Evolutionary conservation across 2,329 filamentous ascomycete genomes (phyloP).

Genomic region (Aspergillus thermomutatus): DNA sequence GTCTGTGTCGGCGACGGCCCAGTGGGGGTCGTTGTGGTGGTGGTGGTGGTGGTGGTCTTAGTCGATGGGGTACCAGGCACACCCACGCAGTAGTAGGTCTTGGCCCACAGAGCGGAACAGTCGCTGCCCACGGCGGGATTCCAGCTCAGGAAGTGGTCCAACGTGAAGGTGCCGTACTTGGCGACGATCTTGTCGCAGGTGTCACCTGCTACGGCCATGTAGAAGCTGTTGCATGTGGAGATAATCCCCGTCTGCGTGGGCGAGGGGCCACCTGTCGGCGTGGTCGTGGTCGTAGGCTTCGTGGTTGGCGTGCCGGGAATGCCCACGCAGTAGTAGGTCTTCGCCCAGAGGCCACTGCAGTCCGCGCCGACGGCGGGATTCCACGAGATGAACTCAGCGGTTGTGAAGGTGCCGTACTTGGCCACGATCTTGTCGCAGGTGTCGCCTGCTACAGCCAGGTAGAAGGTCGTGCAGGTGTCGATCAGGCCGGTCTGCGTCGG

Average conservation of each 20-base stretch:
- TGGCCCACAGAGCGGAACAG: background rate
- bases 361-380: background rate
- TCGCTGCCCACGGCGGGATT: background rate
- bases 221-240: background rate
- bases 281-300: background rate
- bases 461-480: background rate
- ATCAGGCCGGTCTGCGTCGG: background rate
- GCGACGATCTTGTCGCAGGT: background rate
- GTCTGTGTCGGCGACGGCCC: slow-evolving; percentile 1
- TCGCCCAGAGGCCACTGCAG: background rate
- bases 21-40: background rate
- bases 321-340: background rate
- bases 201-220: background rate
- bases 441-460: background rate
- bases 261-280: background rate
- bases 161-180: background rate
- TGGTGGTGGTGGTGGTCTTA: background rate
- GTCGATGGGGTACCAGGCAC: background rate
- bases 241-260: background rate
- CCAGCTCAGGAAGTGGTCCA: background rate
- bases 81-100: background rate
- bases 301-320: background rate
- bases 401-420: background rate
- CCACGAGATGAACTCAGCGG: background rate
- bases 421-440: background rate